These are phyloP conservation scores for Amanita muscaria DNA, from an alignment of 768 basidiomycete genomes.

Conservation along the genomic window DNA sequence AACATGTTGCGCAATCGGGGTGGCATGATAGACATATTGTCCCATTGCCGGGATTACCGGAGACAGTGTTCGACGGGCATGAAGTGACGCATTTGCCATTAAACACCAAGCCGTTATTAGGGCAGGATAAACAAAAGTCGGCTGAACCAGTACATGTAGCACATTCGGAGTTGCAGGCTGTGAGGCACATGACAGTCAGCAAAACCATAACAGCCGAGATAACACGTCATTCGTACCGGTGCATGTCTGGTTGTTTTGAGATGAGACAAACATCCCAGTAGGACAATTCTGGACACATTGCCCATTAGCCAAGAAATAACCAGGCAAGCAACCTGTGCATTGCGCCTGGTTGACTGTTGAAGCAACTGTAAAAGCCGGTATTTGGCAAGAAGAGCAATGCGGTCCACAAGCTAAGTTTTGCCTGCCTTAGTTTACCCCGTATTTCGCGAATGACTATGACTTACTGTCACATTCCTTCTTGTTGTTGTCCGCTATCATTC, in stretches of 20 bases:
- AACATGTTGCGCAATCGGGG: conserved; percentile 79
- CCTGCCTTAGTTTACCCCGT: conserved; percentile 5
- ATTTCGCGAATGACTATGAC: conserved; percentile 18
- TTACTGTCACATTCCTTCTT: conserved; percentile 80
- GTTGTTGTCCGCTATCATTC: conserved; percentile 67
- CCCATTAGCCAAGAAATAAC: conserved; percentile 63
- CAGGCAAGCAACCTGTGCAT: conserved; percentile 74
- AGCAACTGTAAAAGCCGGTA: conserved; percentile 59
- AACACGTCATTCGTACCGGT: conserved; percentile 40
- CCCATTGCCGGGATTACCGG: conserved; percentile 21
- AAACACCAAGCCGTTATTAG: conserved; percentile 55
- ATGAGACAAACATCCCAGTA: conserved; percentile 59
- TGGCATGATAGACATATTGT: conserved; percentile 65
- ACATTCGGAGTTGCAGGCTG: conserved; percentile 47
- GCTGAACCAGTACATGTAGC: conserved; percentile 60
- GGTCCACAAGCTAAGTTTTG: conserved; percentile 64
- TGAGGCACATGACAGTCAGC: conserved; percentile 7
- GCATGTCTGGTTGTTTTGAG: conserved; percentile 68
- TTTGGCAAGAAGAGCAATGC: conserved; percentile 72
- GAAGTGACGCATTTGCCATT: conserved; percentile 61
- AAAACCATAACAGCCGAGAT: not conserved
- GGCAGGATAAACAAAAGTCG: conserved; percentile 68
- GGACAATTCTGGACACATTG: conserved; percentile 67
- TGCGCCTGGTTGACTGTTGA: conserved; percentile 59
- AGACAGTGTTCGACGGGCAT: conserved; percentile 69